A percentile compares a stretch with the other conserved stretches of the same genome.
Conservation (phyloP, 768 basidiomycete species). For the Royoungia palumana region DNA sequence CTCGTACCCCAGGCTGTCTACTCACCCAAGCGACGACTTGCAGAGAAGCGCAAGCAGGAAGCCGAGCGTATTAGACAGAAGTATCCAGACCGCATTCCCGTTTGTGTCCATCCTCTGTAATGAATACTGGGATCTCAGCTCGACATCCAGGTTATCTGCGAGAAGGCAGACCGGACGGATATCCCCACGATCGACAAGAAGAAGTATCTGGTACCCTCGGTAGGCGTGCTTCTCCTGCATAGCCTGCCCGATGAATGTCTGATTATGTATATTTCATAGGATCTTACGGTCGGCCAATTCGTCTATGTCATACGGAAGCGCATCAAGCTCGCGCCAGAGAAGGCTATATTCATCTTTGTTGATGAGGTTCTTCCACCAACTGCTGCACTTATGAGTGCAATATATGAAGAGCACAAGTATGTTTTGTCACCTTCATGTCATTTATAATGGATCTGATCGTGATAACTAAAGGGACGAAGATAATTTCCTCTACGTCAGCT, state of each 20-base stretch:
- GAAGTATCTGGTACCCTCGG: conserved; percentile 99
- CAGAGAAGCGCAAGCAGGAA: conserved; percentile 99
- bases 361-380: conserved; percentile 98
- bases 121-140: conserved; percentile 5
- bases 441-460: conserved; percentile 25
- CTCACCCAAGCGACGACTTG: conserved; percentile 14
- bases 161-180: conserved; percentile 98
- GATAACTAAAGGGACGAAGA: conserved; percentile 81
- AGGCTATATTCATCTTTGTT: conserved; percentile 99
- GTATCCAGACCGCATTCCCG: conserved; percentile 97
- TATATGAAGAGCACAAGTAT: conserved; percentile 99
- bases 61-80: conserved; percentile 98
- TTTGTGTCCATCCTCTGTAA: conserved; percentile 38
- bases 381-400: conserved; percentile 96
- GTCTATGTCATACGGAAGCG: conserved; percentile 99
- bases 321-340: conserved; percentile 99
- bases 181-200: conserved; percentile 99
- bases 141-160: conserved; percentile 86
- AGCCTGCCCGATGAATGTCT: conserved; percentile 21
- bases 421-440: conserved; percentile 29
- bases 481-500: conserved; percentile 97
- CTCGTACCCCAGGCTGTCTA: conserved; percentile 33
- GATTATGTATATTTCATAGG: conserved; percentile 46
- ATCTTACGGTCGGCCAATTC: conserved; percentile 96
- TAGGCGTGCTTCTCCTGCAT: conserved; percentile 38